Evolutionary conservation across 163 green algal genomes (phyloP).

Genomic region (Scenedesmus sp.): DNA sequence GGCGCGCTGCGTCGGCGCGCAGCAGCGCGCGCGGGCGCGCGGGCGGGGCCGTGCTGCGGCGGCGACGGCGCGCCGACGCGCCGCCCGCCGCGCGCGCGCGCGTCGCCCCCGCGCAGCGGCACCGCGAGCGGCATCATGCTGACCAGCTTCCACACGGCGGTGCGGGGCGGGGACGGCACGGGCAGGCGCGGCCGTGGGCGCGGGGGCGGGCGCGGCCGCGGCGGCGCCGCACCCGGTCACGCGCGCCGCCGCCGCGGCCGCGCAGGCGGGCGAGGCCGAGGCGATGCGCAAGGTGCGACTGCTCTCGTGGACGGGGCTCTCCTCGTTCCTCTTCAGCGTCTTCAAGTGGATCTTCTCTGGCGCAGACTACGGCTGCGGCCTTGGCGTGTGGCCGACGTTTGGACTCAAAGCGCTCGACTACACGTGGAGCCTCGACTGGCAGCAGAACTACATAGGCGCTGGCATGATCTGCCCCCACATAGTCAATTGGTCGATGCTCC

Average conservation of each 20-base stretch:
- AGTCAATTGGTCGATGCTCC: conserved; percentile 62
- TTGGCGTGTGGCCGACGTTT: conserved; percentile 35
- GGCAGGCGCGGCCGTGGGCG: no score
- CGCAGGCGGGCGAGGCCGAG: conserved; percentile 27
- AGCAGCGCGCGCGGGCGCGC: no score
- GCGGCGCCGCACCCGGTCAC: neutral
- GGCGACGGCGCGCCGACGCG: no score
- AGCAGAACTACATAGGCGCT: conserved; percentile 17
- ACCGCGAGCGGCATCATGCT: conserved; percentile 46
- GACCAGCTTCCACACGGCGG: conserved; percentile 35
- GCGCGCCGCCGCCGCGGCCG: neutral
- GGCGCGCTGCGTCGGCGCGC: no score
- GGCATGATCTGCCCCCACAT: conserved; percentile 57
- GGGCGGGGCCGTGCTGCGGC: no score
- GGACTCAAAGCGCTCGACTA: conserved; percentile 27
- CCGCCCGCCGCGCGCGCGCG: no score
- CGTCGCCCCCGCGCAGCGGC: no score
- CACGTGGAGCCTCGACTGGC: conserved; percentile 41
- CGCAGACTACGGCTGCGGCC: conserved; percentile 36
- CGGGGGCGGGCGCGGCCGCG: no score
- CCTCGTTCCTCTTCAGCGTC: conserved; percentile 27
- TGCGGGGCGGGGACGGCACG: neutral
- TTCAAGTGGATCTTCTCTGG: conserved; percentile 40
- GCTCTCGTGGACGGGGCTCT: conserved; percentile 15
- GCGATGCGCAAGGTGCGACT: conserved; percentile 29